Evolutionary conservation across 2,329 filamentous ascomycete genomes (phyloP), one percentile per base, ranked within the genome.

Genomic region (Colletotrichum lentis): DNA sequence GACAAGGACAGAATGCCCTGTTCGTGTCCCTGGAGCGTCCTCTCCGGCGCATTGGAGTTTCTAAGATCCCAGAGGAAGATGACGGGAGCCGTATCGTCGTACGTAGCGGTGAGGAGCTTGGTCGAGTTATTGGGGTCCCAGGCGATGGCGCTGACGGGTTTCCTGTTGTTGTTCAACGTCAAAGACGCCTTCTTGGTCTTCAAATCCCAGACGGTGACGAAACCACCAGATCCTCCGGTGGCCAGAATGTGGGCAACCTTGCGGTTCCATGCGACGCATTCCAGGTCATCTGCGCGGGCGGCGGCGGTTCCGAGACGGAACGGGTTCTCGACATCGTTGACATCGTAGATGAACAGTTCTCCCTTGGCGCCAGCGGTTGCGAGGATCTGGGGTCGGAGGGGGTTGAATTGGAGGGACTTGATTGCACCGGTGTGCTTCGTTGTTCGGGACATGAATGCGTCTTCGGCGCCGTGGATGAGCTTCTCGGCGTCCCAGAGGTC

Each of bases 81-180:
- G 67, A 97, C 85, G 1, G 96, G 94, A 60, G 92, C 90, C 69
- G 90, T 92, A 76, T 98, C 95, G 70, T 96, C 91, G 0, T 95
- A 91, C 5, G 94, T 97, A 24, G 94, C 93, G 12, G 96, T 99
- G 70, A 97, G 86, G 22, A 99, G 88, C 84, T 96, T 96, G 1
- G 96, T 99, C 53, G 95, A 91, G 81, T 93, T 95, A 75, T 96
- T 93, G 1, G 96, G 96, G 75, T 99, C 96, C 96, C 96, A 99
- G 14, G 94, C 94, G 73, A 99, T 93, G 68, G 96, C 91, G 80
- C 94, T 97, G 75, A 98, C 94, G 62, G 94, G 86, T 81, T 97
- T 99, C 71, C 96, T 89, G 76, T 93, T 96, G 77, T 96, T 96
- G 84, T 97, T 99, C 72, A 99, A 84, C 43, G 94, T 97, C 80